Evolutionary conservation across 805 yeast species (phyloP).

Genomic region (Komagataella pastoris): DNA sequence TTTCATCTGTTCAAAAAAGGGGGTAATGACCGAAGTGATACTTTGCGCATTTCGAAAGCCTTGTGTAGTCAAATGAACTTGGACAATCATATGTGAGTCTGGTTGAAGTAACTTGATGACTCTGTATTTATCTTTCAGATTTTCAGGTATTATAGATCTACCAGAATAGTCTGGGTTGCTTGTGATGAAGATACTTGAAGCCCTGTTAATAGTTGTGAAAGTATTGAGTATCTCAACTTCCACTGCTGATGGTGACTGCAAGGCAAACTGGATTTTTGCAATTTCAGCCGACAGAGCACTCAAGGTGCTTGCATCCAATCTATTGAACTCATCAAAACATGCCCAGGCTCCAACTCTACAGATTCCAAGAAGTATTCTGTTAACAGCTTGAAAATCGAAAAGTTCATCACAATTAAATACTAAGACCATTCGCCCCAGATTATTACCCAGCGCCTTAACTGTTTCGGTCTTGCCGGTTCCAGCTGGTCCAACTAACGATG

Average conservation of each 20-base stretch:
- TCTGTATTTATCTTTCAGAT: constrained; percentile 66
- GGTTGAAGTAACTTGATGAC: constrained; percentile 65
- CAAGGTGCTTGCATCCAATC: constrained; percentile 55
- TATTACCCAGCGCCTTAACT: constrained; percentile 69
- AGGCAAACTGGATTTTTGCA: constrained; percentile 51
- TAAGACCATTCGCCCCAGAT: constrained; percentile 66
- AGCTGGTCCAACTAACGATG: constrained; percentile 90
- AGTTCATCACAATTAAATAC: constrained; percentile 90
- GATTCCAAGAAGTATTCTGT: constrained; percentile 65
- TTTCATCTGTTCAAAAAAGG: constrained; percentile 35
- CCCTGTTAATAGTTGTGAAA: constrained; percentile 22
- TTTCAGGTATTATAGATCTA: constrained; percentile 73
- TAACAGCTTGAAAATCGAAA: constrained; percentile 70
- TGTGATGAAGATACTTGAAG: constrained; percentile 72
- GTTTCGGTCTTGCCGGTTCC: constrained; percentile 97
- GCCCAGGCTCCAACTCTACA: constrained; percentile 87
- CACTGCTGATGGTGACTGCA: constrained; percentile 14
- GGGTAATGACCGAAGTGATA: constrained; percentile 36
- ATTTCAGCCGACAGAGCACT: constrained; percentile 81
- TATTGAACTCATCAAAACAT: constrained; percentile 90
- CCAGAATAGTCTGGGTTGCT: constrained; percentile 89
- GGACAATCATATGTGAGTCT: constrained; percentile 54
- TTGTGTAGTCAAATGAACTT: constrained; percentile 58
- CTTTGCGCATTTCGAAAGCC: constrained; percentile 41
- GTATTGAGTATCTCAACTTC: constrained; percentile 29